Conservation (phyloP, 78 protist species). For the Planoprotostelium fungivorum region DNA sequence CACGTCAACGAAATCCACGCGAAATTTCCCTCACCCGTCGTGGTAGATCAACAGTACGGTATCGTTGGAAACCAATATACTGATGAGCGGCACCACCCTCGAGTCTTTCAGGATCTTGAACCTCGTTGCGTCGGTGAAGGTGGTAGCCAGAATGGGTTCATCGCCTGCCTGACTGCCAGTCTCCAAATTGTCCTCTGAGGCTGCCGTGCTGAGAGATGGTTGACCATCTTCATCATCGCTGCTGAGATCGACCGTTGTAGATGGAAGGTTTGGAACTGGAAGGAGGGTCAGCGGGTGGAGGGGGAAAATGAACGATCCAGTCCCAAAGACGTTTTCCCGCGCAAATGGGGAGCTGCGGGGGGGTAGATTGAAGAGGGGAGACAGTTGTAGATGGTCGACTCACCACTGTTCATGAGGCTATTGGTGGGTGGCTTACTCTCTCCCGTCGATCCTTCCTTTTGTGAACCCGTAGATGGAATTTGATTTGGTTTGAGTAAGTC, state of each 20-base stretch:
- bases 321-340: no score
- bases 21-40: neutral
- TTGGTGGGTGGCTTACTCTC: no score
- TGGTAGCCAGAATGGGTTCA: neutral
- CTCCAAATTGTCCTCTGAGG: neutral
- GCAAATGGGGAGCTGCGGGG: no score
- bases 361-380: no score
- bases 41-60: neutral
- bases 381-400: neutral
- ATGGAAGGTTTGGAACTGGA: neutral
- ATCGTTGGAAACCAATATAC: neutral
- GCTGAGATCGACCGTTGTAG: neutral
- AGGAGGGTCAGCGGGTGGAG: neutral
- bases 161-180: neutral
- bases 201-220: neutral
- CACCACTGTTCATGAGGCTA: neutral
- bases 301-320: no score
- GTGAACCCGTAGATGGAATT: neutral
- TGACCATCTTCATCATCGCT: neutral
- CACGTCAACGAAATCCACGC: neutral
- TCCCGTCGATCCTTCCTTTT: no score
- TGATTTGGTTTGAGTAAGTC: neutral
- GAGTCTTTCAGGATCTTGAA: neutral
- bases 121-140: neutral
- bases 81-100: neutral